phyloP scores from a whole-genome alignment of 257 asterid genomes.

The Nyctanthes arbortristis region DNA sequence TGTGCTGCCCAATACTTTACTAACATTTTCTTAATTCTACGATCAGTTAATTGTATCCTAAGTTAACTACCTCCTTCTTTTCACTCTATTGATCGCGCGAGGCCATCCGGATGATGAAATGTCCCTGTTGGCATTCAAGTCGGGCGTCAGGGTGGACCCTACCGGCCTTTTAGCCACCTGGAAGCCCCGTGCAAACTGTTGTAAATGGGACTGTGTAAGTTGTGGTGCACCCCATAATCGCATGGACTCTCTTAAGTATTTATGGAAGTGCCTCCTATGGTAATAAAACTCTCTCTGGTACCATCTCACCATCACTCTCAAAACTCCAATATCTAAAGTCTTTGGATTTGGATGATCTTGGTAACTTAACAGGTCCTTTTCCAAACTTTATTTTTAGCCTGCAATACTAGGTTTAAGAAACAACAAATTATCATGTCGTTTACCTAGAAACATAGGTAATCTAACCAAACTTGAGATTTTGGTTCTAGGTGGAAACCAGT shows the following conservation, averaged over 20 bases:
- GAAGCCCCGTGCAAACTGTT: constrained; percentile 20
- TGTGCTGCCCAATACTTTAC: background rate
- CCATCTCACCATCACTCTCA: constrained; percentile 23
- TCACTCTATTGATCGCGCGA: constrained; percentile 4
- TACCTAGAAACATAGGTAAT: constrained; percentile 14
- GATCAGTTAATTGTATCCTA: background rate
- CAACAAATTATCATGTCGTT: constrained; percentile 16
- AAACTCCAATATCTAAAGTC: constrained; percentile 15
- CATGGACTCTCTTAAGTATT: background rate
- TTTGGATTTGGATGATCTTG: background rate
- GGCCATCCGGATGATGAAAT: constrained; percentile 17
- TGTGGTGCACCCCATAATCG: no score
- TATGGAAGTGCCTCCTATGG: background rate
- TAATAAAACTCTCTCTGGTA: background rate
- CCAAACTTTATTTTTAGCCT: constrained; percentile 6
- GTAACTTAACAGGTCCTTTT: constrained; percentile 22
- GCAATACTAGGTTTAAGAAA: constrained; percentile 6
- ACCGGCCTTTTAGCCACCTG: constrained; percentile 19
- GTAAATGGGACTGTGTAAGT: constrained; percentile 11
- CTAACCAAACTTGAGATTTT: constrained; percentile 11
- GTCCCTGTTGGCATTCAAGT: constrained; percentile 25
- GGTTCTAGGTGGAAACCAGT: constrained; percentile 18
- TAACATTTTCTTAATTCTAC: background rate
- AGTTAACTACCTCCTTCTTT: background rate
- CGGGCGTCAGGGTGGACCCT: constrained; percentile 24